Conservation (phyloP, 306 rosid genomes). For the Trifolium pratense region DNA sequence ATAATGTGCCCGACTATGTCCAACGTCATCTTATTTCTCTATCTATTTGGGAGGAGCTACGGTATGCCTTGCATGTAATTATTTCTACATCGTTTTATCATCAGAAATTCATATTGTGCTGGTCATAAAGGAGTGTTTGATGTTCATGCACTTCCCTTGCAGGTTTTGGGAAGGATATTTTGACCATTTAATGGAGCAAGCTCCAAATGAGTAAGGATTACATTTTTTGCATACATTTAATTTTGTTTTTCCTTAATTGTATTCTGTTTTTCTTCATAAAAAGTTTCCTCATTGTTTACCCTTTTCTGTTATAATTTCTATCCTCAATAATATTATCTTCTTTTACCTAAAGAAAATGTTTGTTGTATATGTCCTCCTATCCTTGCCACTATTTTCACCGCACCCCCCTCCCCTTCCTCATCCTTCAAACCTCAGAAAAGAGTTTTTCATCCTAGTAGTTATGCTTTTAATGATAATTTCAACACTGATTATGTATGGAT, state of each 20-base stretch:
- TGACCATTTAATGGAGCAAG: slow-evolving; percentile 87
- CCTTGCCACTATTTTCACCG: background rate
- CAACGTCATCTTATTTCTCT: slow-evolving; percentile 95
- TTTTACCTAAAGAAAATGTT: slow-evolving; percentile 25
- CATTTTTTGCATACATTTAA: slow-evolving; percentile 16
- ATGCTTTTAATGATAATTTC: slow-evolving; percentile 6
- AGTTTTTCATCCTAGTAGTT: slow-evolving; percentile 1
- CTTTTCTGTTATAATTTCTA: slow-evolving; percentile 15
- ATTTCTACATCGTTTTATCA: slow-evolving; percentile 31
- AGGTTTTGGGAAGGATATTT: slow-evolving; percentile 99
- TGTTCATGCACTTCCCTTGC: slow-evolving; percentile 42
- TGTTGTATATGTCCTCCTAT: slow-evolving; percentile 14
- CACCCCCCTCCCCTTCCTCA: slow-evolving; percentile 14
- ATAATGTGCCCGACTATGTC: slow-evolving; percentile 81
- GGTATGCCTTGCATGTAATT: slow-evolving; percentile 55
- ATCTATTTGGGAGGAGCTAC: slow-evolving; percentile 95
- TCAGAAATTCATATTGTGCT: background rate
- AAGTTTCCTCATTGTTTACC: slow-evolving; percentile 29
- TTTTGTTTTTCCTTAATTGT: slow-evolving; percentile 29
- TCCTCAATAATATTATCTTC: slow-evolving; percentile 1
- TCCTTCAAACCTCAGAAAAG: slow-evolving; percentile 5
- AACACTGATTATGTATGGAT: background rate
- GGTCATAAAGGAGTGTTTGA: slow-evolving; percentile 28
- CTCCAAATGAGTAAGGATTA: slow-evolving; percentile 77
- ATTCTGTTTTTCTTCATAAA: slow-evolving; percentile 16